Evolutionary conservation across 2,329 filamentous ascomycete genomes (phyloP), one percentile per base, ranked within the genome.

Genomic region (Fusarium longipes): DNA sequence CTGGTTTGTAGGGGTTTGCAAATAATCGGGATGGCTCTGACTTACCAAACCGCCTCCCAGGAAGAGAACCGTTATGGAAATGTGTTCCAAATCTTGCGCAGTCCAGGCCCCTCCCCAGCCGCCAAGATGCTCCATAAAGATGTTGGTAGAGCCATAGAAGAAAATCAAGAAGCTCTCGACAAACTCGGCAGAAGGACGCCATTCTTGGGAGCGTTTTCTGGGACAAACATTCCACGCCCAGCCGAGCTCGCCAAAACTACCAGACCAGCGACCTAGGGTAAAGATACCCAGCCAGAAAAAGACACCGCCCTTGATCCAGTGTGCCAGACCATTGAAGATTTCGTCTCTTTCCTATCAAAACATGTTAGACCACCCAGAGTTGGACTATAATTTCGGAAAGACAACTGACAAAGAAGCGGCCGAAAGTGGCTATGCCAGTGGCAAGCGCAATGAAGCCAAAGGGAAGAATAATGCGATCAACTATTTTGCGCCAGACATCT

Each of bases 171-270:
- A 89, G 32, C 93, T 96, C 78, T 98, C 95, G 47, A 91, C 87
- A 72, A 97, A 97, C 79, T 98, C 95, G 24, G 92, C 93, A 0
- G 92, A 92, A 1, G 91, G 92, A 49, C 87, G 87, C 86, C 90
- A 91, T 74, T 83, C 87, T 67, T 86, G 84, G 18, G 88, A 84
- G 14, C 69, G 62, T 17, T 72, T 73, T 63, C 78, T 83, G 5
- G 93, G 93, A 61, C 91, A 91, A 61, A 94, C 79, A 73, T 98
- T 98, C 95, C 95, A 97, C 0, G 93, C 93, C 95, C 95, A 98
- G 68, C 95, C 95, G 57, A 95, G 86, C 62, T 97, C 92, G 58
- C 91, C 89, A 76, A 97, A 98, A 76, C 91, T 92, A 25, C 95
- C 95, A 74, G 93, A 88, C 91, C 93, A 97, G 56, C 95, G 90